Conservation (phyloP, 2,329 filamentous ascomycete genomes). For the Paecilomyces fulvus region DNA sequence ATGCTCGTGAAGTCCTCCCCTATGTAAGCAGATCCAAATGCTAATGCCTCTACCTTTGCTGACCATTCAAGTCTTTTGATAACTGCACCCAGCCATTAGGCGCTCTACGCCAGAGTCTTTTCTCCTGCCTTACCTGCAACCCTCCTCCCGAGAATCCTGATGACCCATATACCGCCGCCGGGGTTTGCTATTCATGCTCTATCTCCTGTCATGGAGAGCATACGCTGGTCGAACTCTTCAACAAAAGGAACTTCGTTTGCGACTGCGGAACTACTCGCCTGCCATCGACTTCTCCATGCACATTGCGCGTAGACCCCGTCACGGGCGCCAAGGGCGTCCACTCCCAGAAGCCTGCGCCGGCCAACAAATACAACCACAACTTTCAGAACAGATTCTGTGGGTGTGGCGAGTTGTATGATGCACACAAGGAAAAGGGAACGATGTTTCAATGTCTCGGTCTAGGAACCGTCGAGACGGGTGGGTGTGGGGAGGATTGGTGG, state of each 20-base stretch:
- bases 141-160: constrained; percentile 59
- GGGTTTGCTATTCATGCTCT: constrained; percentile 92
- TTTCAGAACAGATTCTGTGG: constrained; percentile 89
- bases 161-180: constrained; percentile 63
- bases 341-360: constrained; percentile 59
- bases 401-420: constrained; percentile 79
- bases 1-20: constrained; percentile 88
- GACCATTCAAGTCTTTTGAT: constrained; percentile 67
- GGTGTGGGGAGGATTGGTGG: constrained; percentile 97
- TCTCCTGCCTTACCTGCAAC: constrained; percentile 89
- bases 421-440: constrained; percentile 81
- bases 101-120: constrained; percentile 76
- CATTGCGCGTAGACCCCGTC: constrained; percentile 60
- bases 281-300: constrained; percentile 62
- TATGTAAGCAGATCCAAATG: constrained; percentile 53
- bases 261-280: constrained; percentile 88
- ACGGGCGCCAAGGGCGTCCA: constrained; percentile 74
- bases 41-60: background rate
- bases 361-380: constrained; percentile 92
- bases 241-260: constrained; percentile 90
- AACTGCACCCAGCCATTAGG: constrained; percentile 87
- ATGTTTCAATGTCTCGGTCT: constrained; percentile 97
- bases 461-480: constrained; percentile 68
- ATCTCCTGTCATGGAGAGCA: constrained; percentile 96
- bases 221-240: constrained; percentile 88